Evolutionary conservation across 73 alveolate genomes (phyloP).

Genomic region (Uronychia binucleata): DNA sequence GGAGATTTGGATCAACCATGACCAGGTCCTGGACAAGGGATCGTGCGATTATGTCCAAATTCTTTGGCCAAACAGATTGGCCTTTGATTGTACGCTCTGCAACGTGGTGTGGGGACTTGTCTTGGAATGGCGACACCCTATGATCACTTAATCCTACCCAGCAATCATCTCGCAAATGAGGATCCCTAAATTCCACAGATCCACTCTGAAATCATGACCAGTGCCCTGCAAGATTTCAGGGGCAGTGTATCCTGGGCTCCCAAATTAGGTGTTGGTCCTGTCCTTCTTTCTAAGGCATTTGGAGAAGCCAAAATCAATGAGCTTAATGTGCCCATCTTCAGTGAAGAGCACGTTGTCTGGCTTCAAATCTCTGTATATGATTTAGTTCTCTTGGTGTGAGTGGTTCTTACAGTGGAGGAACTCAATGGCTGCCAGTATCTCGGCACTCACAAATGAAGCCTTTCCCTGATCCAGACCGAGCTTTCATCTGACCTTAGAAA

Average conservation of each 20-base stretch:
- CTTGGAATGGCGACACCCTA: no score
- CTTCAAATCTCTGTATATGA: slow-evolving; percentile 79
- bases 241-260: background rate
- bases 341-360: slow-evolving; percentile 84
- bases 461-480: background rate
- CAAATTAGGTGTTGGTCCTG: slow-evolving; percentile 11
- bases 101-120: no score
- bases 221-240: background rate
- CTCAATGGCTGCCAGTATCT: slow-evolving; percentile 47
- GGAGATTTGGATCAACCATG: no score
- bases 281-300: slow-evolving; percentile 14
- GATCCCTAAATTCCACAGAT: background rate
- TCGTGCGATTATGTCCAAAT: no score
- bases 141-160: no score
- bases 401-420: slow-evolving; percentile 40
- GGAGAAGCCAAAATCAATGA: slow-evolving; percentile 82
- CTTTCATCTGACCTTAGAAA: background rate
- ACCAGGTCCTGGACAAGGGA: no score
- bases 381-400: slow-evolving; percentile 13
- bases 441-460: background rate
- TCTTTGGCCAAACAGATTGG: no score
- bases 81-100: no score
- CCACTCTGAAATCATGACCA: background rate
- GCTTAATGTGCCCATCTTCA: slow-evolving; percentile 64
- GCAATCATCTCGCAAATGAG: background rate